These are phyloP conservation scores for Trypethelium eluteriae DNA, from an alignment of 495 filamentous ascomycete species.

Conservation along the genomic window DNA sequence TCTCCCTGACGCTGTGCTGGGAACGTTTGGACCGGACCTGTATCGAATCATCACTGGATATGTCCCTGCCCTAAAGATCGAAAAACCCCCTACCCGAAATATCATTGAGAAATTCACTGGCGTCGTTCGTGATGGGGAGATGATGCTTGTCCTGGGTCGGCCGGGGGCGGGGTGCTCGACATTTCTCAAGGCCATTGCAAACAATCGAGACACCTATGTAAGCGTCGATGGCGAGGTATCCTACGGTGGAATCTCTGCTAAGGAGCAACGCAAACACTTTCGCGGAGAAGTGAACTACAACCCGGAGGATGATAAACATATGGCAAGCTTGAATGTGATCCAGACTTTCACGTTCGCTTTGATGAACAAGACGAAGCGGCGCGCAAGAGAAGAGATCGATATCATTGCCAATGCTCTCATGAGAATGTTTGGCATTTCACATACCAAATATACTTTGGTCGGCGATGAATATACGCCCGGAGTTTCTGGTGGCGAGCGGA, in stretches of 20 bases:
- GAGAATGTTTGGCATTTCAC: conserved; percentile 69
- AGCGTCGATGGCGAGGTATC: conserved; percentile 62
- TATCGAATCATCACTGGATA: conserved; percentile 60
- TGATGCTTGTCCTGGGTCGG: conserved; percentile 76
- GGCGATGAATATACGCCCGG: conserved; percentile 77
- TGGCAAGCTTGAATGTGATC: conserved; percentile 69
- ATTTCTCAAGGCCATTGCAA: conserved; percentile 69
- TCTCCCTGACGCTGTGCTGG: conserved; percentile 68
- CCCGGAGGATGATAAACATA: conserved; percentile 72
- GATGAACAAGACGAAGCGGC: conserved; percentile 74
- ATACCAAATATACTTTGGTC: conserved; percentile 75
- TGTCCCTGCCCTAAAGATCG: conserved; percentile 55
- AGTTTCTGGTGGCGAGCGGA: conserved; percentile 64
- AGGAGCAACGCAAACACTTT: conserved; percentile 60
- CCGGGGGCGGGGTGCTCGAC: conserved; percentile 77
- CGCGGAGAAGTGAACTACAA: conserved; percentile 80
- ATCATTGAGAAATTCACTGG: conserved; percentile 72
- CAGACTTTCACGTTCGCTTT: conserved; percentile 77
- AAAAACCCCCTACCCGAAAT: conserved; percentile 46
- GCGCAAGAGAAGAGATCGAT: conserved; percentile 57
- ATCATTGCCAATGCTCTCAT: conserved; percentile 57
- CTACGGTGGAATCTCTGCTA: conserved; percentile 68
- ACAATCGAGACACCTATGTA: conserved; percentile 58
- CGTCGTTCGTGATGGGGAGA: conserved; percentile 69
- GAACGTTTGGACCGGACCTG: conserved; percentile 77